These are phyloP conservation scores for Metschnikowia henanensis DNA, from an alignment of 805 yeast genomes.

Conservation along the genomic window DNA sequence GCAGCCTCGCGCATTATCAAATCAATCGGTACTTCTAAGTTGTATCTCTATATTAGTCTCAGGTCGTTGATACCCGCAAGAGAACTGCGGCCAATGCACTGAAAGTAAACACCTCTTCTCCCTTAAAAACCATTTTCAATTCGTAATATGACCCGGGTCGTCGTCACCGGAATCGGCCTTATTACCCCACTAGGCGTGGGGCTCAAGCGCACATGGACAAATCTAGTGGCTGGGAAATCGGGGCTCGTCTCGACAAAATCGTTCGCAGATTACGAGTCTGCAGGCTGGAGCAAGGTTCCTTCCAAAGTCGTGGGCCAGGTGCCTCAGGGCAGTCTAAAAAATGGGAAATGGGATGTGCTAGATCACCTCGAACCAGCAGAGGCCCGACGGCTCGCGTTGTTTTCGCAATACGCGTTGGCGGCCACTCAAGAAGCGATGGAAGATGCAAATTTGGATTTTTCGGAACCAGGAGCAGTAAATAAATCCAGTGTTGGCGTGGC, in stretches of 20 bases:
- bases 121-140: neutral
- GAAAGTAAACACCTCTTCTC: no score
- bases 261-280: slow-evolving; percentile 41
- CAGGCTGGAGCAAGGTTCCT: slow-evolving; percentile 57
- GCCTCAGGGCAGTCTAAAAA: slow-evolving; percentile 48
- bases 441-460: slow-evolving; percentile 50
- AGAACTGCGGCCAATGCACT: no score
- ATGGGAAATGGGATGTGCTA: slow-evolving; percentile 50
- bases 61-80: no score
- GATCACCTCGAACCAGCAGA: slow-evolving; percentile 51
- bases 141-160: slow-evolving; percentile 55
- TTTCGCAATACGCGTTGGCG: slow-evolving; percentile 75
- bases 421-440: slow-evolving; percentile 76
- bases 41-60: no score
- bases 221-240: slow-evolving; percentile 49
- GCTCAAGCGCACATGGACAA: slow-evolving; percentile 50
- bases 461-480: neutral
- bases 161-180: slow-evolving; percentile 88
- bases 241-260: slow-evolving; percentile 58
- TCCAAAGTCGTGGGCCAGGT: slow-evolving; percentile 75
- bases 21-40: no score
- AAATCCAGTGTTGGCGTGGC: slow-evolving; percentile 58
- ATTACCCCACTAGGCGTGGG: slow-evolving; percentile 87
- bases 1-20: no score
- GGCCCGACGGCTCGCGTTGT: slow-evolving; percentile 62